Conservation (phyloP, 78 protist genomes). For the Chrysochromulina parva region DNA sequence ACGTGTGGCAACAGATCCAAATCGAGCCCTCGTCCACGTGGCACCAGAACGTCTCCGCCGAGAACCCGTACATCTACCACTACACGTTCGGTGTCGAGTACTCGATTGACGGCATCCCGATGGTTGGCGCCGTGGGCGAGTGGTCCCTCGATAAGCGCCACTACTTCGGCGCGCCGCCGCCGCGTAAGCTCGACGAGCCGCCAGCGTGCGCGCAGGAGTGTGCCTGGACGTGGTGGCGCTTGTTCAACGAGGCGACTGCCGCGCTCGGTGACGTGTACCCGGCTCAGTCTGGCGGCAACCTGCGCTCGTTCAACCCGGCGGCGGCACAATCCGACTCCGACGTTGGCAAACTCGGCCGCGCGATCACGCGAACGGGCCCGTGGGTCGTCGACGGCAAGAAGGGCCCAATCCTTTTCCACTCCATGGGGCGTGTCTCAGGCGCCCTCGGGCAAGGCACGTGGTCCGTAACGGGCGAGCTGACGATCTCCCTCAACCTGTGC, state of each 20-base stretch:
- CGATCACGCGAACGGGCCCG: no score
- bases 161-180: neutral
- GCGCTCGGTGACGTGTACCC: no score
- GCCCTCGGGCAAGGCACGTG: no score
- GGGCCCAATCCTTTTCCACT: no score
- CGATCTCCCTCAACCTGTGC: no score
- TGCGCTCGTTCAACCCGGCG: no score
- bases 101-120: neutral
- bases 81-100: neutral
- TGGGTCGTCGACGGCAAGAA: no score
- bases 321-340: no score
- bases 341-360: no score
- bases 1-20: conserved; percentile 5
- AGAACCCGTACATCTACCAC: neutral
- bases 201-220: neutral
- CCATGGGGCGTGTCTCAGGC: no score
- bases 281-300: no score
- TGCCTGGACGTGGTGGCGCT: neutral
- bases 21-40: conserved; percentile 17
- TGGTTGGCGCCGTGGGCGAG: neutral
- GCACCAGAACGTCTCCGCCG: neutral
- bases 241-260: neutral
- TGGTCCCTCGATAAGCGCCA: conserved; percentile 24
- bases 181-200: neutral
- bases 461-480: no score